Base-by-base conservation (phyloP, 129 eudicot species). In the Lactuca sativa region DNA sequence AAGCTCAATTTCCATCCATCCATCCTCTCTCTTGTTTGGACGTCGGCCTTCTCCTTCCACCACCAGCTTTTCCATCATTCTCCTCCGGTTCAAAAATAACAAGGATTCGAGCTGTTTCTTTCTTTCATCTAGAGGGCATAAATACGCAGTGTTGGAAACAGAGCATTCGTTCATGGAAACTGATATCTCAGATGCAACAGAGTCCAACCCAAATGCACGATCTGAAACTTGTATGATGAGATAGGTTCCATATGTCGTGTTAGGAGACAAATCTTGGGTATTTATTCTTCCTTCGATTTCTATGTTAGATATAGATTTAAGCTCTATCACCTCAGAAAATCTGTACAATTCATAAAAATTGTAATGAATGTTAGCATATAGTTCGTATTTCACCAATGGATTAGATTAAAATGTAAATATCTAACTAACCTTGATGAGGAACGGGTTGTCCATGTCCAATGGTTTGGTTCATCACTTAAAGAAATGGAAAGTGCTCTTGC, bases 321-420 rank as follows among this genome's bases (percentile, higher is more conserved):
- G 88, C 82, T 80, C 91, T 15, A 74, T 83, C 70, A 78, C 86
- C 82, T 88, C 82, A 1, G 70, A 4, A 62, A 85, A 88, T 79
- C 95, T 88, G 81, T 57, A 34, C 13, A 60, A 18, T 36, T 62
- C 8, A 47, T 36, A 13, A 68, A 9, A 41, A 31, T 13, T 6
- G 12, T 2, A 30, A 37, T 59, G 40, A 33, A 59, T 6, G 15
- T 70, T 41, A 41, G 17, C 47, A 25, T 8, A 12, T 65, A 6
- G 14, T 7, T 48, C 3, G 14, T 55, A 55, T 55, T 9, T 7
- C 18, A 55, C 1, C 38, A 36, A 2, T 36, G 6, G 38, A 36
- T 47, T 47, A 3, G 52, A 47, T 47, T 12, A 11, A 9, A 47
- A 47, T 10, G 52, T 47, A 47, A 3, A 2, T 9, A 43, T 43